These are phyloP conservation scores for Lachancea fermentati DNA, from an alignment of 805 yeast species.

Conservation along the genomic window DNA sequence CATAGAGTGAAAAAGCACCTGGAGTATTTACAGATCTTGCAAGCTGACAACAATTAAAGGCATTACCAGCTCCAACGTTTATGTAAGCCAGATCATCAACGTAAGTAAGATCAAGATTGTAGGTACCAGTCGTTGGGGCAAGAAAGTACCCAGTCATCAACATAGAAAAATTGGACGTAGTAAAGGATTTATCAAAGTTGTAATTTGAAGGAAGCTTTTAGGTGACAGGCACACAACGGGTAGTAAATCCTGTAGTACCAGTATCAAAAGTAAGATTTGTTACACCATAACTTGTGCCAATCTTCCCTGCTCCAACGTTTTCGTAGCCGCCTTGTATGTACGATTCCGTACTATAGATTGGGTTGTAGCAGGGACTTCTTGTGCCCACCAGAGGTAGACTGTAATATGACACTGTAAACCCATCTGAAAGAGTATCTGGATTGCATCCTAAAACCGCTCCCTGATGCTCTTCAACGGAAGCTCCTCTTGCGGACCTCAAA, in stretches of 20 bases:
- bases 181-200: slow-evolving; percentile 10
- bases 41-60: slow-evolving; percentile 33
- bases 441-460: no score
- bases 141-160: slow-evolving; percentile 24
- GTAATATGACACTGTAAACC: slow-evolving; percentile 4
- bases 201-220: slow-evolving; percentile 10
- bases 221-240: not conserved
- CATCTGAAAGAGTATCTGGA: no score
- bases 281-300: slow-evolving; percentile 6
- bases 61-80: slow-evolving; percentile 29
- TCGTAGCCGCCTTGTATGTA: slow-evolving; percentile 9
- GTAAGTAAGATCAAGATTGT: slow-evolving; percentile 18
- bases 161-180: slow-evolving; percentile 19
- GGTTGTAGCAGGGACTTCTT: slow-evolving; percentile 3
- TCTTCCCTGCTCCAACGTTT: slow-evolving; percentile 7
- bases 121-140: slow-evolving; percentile 29
- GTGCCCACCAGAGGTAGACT: slow-evolving; percentile 2
- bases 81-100: slow-evolving; percentile 34
- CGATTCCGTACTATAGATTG: not conserved
- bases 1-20: slow-evolving; percentile 8
- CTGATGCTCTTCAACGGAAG: no score
- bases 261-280: slow-evolving; percentile 8
- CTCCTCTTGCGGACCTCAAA: no score
- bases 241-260: not conserved
- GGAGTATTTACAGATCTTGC: slow-evolving; percentile 4